Base-by-base conservation (phyloP, 306 rosid species). In the Crataegus laevigata region DNA sequence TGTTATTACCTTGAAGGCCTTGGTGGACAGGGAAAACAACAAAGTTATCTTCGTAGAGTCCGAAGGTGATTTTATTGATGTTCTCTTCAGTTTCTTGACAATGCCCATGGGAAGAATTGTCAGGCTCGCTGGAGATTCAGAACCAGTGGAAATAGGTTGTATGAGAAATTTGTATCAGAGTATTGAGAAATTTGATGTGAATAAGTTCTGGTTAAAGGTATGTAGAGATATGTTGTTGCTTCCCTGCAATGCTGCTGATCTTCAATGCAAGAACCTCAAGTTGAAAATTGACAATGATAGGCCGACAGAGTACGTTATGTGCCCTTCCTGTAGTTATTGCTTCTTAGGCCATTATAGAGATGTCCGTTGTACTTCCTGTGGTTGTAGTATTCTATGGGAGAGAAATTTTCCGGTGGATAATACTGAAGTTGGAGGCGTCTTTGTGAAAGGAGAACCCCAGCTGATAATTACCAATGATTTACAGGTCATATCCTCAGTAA, bases 71-170 rank as follows among this genome's bases (percentile, higher is more conserved):
- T 32, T 75, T 1, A 6, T 75, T 17, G 54, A 75, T 22, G 55
- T 63, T 65, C 72, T 75, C 54, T 75, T 75, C 54, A 65, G 65
- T 66, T 65, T 75, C 11, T 32, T 75, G 65, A 65, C 72, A 22
- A n/a, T 65, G 1, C 78, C 78, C 0, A 21, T 51, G 17, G 78
- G 64, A 64, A 50, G 4, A 2, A 32, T 75, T 64, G 13, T 64
- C 11, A 36, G 11, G 29, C 63, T 47, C 3, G 51, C 24, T 2
- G 51, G 0, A 10, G 22, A 4, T 29, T 47, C 78, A 45, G 12
- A 11, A 21, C 36, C 11, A 1, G 8, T 25, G n/a, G 50, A 58
- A 28, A 10, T 29, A 15, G 71, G 71, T n/a, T 73, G 77, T 40
- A 17, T 73, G 38, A 17, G 57, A n/a, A 60, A 59, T 22, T 59